These are phyloP conservation scores for Ophiostoma sp. DNA, from an alignment of 2,329 filamentous ascomycete species.

Conservation along the genomic window DNA sequence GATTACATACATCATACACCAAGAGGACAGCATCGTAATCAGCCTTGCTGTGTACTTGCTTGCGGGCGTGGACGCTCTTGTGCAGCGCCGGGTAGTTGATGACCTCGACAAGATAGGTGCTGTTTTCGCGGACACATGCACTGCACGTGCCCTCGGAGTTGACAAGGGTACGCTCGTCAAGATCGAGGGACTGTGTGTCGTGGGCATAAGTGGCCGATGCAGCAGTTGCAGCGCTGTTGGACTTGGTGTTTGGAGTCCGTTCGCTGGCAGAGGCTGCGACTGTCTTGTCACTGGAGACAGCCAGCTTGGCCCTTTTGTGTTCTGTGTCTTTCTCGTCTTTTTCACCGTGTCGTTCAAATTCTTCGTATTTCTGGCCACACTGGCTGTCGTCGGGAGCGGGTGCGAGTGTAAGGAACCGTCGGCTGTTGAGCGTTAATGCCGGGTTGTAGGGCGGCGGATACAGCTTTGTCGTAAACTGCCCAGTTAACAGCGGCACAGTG, in stretches of 20 bases:
- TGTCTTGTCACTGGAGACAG: background rate
- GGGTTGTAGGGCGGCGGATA: conserved; percentile 33
- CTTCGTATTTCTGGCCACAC: background rate
- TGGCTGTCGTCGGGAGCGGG: background rate
- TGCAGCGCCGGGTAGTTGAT: conserved; percentile 32
- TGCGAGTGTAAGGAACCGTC: conserved; percentile 30
- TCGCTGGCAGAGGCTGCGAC: background rate
- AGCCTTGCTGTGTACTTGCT: conserved; percentile 26
- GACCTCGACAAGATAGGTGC: conserved; percentile 28
- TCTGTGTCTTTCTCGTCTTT: background rate
- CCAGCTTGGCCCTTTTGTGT: background rate
- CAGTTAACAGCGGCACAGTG: background rate
- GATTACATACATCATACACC: conserved; percentile 30
- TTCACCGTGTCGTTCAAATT: background rate
- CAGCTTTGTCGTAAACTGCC: conserved; percentile 30
- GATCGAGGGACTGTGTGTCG: background rate
- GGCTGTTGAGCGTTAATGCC: conserved; percentile 30
- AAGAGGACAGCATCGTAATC: conserved; percentile 32
- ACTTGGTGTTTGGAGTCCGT: background rate
- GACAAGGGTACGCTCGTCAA: background rate
- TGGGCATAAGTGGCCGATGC: background rate
- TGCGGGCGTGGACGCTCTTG: conserved; percentile 22
- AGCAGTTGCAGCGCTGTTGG: background rate
- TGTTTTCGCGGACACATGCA: conserved; percentile 23
- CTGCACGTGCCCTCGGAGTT: conserved; percentile 15